These are phyloP conservation scores for Blastocystis sp. DNA, from an alignment of 352 stramenopile genomes.

Conservation along the genomic window DNA sequence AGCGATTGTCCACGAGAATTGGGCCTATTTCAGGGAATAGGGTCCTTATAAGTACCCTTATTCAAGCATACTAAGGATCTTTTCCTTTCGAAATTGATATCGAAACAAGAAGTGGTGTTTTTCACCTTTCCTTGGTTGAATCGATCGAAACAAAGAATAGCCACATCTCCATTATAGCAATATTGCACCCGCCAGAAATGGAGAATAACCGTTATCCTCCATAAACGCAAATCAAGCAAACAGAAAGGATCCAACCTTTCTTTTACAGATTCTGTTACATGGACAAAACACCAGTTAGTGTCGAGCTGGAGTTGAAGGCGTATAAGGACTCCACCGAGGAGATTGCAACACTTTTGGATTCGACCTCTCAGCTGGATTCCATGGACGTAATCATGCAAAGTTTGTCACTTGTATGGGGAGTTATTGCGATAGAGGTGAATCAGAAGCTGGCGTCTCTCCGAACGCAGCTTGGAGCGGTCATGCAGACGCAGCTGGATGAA, in stretches of 20 bases:
- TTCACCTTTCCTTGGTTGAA: no score
- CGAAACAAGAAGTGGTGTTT: no score
- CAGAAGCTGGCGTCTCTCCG: neutral
- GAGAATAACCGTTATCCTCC: neutral
- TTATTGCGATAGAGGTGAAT: neutral
- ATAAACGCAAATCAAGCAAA: neutral
- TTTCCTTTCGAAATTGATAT: no score
- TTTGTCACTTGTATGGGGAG: neutral
- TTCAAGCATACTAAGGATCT: no score
- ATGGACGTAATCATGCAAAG: constrained; percentile 7
- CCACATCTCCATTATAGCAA: neutral
- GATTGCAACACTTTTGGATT: neutral
- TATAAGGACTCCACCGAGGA: neutral
- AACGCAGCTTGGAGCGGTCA: neutral
- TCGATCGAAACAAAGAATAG: neutral
- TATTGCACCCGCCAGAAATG: neutral
- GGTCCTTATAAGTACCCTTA: neutral
- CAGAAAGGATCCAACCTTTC: neutral
- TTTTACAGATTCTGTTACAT: neutral
- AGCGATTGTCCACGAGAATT: neutral
- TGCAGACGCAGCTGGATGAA: constrained; percentile 43
- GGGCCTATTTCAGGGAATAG: neutral
- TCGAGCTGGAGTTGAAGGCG: constrained; percentile 26
- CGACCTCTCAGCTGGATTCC: neutral
- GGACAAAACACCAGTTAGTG: neutral